These are phyloP conservation scores for Russula dissimulans DNA, from an alignment of 768 basidiomycete genomes.

Conservation along the genomic window DNA sequence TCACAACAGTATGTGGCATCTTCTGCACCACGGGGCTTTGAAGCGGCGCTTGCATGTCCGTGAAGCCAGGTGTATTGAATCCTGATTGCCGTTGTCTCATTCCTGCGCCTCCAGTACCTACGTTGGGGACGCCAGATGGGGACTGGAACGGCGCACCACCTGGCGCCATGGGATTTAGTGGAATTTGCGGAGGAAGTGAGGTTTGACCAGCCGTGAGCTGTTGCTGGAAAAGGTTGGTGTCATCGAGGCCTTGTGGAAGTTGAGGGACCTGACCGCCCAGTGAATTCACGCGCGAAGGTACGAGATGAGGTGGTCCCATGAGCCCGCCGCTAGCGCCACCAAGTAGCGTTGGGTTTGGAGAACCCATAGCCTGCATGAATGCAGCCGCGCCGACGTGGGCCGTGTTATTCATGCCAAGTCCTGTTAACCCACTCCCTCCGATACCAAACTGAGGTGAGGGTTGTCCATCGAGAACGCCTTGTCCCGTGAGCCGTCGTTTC, in stretches of 20 bases:
- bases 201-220: background rate
- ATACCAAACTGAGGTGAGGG: slow-evolving; percentile 13
- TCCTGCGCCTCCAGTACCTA: slow-evolving; percentile 18
- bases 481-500: slow-evolving; percentile 18
- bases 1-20: slow-evolving; percentile 3
- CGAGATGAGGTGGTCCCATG: slow-evolving; percentile 32
- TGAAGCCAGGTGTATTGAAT: slow-evolving; percentile 21
- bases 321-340: slow-evolving; percentile 28
- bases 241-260: slow-evolving; percentile 25
- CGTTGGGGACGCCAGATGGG: slow-evolving; percentile 9
- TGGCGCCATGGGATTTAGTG: slow-evolving; percentile 14
- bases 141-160: slow-evolving; percentile 10
- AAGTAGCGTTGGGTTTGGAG: slow-evolving; percentile 22
- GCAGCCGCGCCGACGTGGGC: slow-evolving; percentile 6
- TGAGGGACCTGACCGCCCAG: slow-evolving; percentile 10
- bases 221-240: slow-evolving; percentile 12
- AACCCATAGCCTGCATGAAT: slow-evolving; percentile 17
- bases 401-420: slow-evolving; percentile 2
- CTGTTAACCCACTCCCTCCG: slow-evolving; percentile 6
- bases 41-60: slow-evolving; percentile 14
- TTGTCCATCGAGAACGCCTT: slow-evolving; percentile 4
- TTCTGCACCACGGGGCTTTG: slow-evolving; percentile 13
- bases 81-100: slow-evolving; percentile 19
- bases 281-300: slow-evolving; percentile 23
- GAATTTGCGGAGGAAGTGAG: slow-evolving; percentile 18